Percentiles rank a stretch among this genome's conserved stretches.
Evolutionary conservation across 208 protist species (phyloP).

Genomic region (Lotmaria passim): DNA sequence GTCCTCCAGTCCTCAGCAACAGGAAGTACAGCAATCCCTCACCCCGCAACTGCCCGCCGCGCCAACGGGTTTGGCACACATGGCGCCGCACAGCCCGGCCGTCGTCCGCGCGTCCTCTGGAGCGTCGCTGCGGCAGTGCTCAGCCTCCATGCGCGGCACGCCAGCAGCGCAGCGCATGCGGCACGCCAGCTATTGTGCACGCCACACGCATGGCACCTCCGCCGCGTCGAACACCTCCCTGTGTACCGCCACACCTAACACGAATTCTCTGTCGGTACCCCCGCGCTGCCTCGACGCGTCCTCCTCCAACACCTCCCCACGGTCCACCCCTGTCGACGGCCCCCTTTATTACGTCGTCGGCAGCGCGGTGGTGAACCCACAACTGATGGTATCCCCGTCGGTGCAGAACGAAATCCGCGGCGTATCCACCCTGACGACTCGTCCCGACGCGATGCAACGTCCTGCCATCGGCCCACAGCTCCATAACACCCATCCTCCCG

Average conservation of each 20-base stretch:
- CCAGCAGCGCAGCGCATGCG: slow-evolving; percentile 28
- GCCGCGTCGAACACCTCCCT: neutral
- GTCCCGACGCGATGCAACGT: slow-evolving; percentile 33
- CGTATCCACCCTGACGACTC: slow-evolving; percentile 23
- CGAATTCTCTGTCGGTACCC: neutral
- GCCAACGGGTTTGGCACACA: neutral
- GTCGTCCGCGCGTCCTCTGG: slow-evolving; percentile 27
- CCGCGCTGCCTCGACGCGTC: neutral
- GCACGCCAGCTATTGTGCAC: slow-evolving; percentile 15
- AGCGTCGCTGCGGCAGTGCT: slow-evolving; percentile 8
- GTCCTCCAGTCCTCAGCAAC: neutral
- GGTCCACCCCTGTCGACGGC: neutral
- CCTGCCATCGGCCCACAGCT: slow-evolving; percentile 23
- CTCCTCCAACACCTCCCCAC: neutral
- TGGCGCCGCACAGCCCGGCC: slow-evolving; percentile 33
- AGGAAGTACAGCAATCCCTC: too few relatives aligned
- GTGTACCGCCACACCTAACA: neutral
- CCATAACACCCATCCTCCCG: slow-evolving; percentile 18
- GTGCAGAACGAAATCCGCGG: slow-evolving; percentile 50
- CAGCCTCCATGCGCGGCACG: slow-evolving; percentile 34
- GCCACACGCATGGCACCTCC: neutral
- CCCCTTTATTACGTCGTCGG: slow-evolving; percentile 54
- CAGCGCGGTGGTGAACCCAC: slow-evolving; percentile 62
- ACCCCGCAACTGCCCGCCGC: neutral
- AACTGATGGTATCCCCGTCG: slow-evolving; percentile 50